Evolutionary conservation across 2,329 filamentous ascomycete species (phyloP), one percentile per base, ranked within the genome.

Genomic region (Arthrobotrys musiformis): DNA sequence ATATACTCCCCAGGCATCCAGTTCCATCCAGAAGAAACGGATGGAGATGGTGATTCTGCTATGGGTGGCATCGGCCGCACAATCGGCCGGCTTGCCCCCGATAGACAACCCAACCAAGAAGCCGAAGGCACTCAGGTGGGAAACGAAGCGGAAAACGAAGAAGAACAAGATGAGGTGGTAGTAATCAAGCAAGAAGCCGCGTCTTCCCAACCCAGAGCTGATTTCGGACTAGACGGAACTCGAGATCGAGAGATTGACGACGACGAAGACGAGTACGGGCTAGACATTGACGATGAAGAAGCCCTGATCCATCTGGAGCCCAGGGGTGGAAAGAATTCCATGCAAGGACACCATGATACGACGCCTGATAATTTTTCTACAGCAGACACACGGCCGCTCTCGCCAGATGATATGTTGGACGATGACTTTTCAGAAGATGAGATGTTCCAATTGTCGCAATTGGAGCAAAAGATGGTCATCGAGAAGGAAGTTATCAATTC

Each of bases 161-260:
- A 66, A 2, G 63, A 42, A 52, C 8, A 40, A 35, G 70, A 70
- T 60, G 72, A 76, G 60, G 60, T 76, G 72, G 64, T 76, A 76
- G 64, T 76, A 63, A 76, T 76, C 64, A 76, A 76, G 64, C 72
- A 76, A 76, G 64, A 76, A 70, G 58, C 54, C 46, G 63, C 64
- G 30, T 69, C 72, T 33, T 70, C 72, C 58, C 63, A 63, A 75
- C 54, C 46, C 44, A 60, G 54, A 61, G 72, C 72, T 76, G 72
- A 76, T 76, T 63, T 60, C 22, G 63, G 72, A 69, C 46, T 76
- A 76, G 72, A 76, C 72, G 72, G 64, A 58, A 63, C 56, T 66
- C 64, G 64, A 76, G 72, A 76, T 70, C 72, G 70, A 75, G 63
- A 61, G 37, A 54, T 37, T 67, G 61, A 68, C 22, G 33, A 40